Base-by-base conservation (phyloP, 176 grass and related monocot species). In the Dendrocalamus sinicus region DNA sequence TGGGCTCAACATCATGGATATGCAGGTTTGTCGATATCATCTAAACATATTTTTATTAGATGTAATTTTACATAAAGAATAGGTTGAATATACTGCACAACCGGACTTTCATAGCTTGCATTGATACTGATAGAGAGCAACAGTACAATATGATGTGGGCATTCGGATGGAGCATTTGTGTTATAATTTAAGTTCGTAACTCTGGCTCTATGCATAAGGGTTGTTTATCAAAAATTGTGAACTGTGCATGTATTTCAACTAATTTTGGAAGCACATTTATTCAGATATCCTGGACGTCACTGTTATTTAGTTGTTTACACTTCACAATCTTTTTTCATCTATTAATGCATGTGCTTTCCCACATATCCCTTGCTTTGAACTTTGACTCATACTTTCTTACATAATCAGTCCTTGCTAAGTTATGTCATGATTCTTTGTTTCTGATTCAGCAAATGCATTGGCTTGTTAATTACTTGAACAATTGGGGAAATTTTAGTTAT, bases 1-100 rank as follows among this genome's bases (percentile, higher is more conserved):
- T 94, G 93, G 90, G 22, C 87, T 39, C 90, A 90, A 39, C 69
- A 85, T 78, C 87, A 91, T 86, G 90, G 87, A 90, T 94, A 94
- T 69, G 8, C 85, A 88, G 93, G 93, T 94, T 60, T 79, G 90
- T 60, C 23, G 71, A 63, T 76, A 72, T 66, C 2, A 55, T 78
- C 45, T 59, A 75, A 74, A 12, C 41, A 26, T 72, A 23, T 32
- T 58, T 67, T 89, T 75, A 74, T 72, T 54, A 73, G 2, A 72
- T 85, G 14, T 85, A 54, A 47, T 74, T 81, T 86, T 73, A 62
- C 67, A 12, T 62, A 35, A 35, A 62, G 7, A 72, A 76, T 12
- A 53, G 9, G 3, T 8, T 62, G 9, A 78, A 22, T 68, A 54
- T 58, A 8, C 16, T 73, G 22, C 52, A 78, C n/a, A 82, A 58